Conservation (phyloP, 1,284 basidiomycete genomes). For the Ustilago curta region DNA sequence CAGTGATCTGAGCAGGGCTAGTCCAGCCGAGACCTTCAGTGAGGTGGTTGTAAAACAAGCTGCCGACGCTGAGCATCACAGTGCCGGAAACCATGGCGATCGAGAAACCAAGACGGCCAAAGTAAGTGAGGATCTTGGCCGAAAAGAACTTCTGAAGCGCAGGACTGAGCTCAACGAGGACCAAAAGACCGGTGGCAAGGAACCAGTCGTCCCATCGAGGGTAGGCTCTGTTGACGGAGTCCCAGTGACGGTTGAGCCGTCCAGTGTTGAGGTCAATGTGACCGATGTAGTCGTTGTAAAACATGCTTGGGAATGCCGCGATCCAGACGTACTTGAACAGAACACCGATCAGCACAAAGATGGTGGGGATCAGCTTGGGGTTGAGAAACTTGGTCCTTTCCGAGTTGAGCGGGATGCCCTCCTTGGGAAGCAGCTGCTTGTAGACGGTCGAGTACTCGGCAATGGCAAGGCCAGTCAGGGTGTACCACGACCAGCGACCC, state of each 20-base stretch:
- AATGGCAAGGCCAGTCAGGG: slow-evolving; percentile 56
- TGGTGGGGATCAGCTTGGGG: slow-evolving; percentile 39
- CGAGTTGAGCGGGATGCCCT: slow-evolving; percentile 45
- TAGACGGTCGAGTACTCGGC: slow-evolving; percentile 55
- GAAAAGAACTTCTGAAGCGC: slow-evolving; percentile 42
- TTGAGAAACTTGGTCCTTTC: slow-evolving; percentile 41
- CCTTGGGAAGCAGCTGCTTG: slow-evolving; percentile 31
- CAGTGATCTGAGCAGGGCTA: slow-evolving; percentile 39
- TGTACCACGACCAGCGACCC: slow-evolving; percentile 61
- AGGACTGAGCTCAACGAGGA: slow-evolving; percentile 52
- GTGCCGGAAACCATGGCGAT: slow-evolving; percentile 55
- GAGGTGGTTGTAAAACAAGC: slow-evolving; percentile 44
- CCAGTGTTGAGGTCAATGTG: slow-evolving; percentile 55
- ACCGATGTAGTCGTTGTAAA: slow-evolving; percentile 48
- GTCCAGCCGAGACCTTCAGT: slow-evolving; percentile 35
- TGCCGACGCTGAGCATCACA: slow-evolving; percentile 55
- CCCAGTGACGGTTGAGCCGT: slow-evolving; percentile 46
- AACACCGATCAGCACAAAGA: slow-evolving; percentile 47
- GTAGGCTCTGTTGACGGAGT: slow-evolving; percentile 45
- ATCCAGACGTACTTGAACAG: slow-evolving; percentile 61
- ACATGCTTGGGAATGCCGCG: slow-evolving; percentile 27
- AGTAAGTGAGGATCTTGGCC: slow-evolving; percentile 31
- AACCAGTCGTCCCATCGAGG: slow-evolving; percentile 61
- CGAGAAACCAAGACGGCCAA: slow-evolving; percentile 54
- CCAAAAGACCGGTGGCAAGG: slow-evolving; percentile 47